Evolutionary conservation across 2,329 filamentous ascomycete species (phyloP), one percentile per base, ranked within the genome.

Genomic region (Botryosphaeria dothidea): DNA sequence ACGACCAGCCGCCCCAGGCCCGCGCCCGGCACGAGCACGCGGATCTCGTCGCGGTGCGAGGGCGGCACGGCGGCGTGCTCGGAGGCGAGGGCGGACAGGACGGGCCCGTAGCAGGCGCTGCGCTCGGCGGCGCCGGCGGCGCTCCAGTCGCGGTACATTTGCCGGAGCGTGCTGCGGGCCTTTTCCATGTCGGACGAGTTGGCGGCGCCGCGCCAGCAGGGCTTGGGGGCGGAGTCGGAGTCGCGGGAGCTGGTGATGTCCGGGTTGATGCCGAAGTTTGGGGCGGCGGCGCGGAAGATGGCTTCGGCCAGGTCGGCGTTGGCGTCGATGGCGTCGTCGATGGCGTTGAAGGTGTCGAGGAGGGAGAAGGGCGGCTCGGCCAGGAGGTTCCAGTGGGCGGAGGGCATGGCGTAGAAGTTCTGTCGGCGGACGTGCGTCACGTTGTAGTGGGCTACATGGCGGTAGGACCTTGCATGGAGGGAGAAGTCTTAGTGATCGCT

Each of bases 71-170:
- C 66, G 4, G 75, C 68, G 67, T 84, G 82, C 54, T 84, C 79
- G 9, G 76, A 75, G 7, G 83, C 79, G 17, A 99, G 81, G 25
- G 88, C 88, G 19, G 77, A 73, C 66, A 96, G 79, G 6, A 98
- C 85, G 0, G 92, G 92, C 0, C 83, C 85, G 73, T 95, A 96
- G 73, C 90, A 92, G 3, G 87, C 87, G n/a, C 86, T 82, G 43
- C 95, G 84, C 80, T 99, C 96, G 0, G 77, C 74, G 2, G 80
- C 82, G 0, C 94, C 95, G 71, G 91, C 93, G 1, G 82, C 85
- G 25, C 92, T 92, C 95, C 96, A 99, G 77, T 99, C 95, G 17
- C 95, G 89, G 77, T 93, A 98, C 75, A 98, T 92, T 74, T 99
- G 95, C 11, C 94, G 88, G 60, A 99, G 84, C 1, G 93, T 98